Evolutionary conservation across 2,329 filamentous ascomycete genomes (phyloP).

Genomic region (Penicillium corylophilum): DNA sequence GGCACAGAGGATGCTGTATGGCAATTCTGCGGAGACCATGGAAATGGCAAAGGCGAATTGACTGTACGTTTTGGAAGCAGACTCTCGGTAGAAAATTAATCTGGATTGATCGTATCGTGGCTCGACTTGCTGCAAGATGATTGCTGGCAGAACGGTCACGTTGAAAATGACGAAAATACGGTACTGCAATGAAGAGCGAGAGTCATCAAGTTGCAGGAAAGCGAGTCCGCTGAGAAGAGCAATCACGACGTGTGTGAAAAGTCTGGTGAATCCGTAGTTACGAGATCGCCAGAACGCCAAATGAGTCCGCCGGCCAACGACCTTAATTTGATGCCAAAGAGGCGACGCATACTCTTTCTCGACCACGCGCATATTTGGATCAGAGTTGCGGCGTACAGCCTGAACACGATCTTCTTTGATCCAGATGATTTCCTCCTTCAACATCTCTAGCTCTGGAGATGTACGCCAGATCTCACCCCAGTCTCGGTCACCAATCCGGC

Average conservation of each 20-base stretch:
- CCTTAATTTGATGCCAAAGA: constrained; percentile 71
- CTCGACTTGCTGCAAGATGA: constrained; percentile 82
- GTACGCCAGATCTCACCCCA: constrained; percentile 79
- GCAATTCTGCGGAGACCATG: constrained; percentile 80
- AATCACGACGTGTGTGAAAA: constrained; percentile 81
- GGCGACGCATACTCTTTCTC: constrained; percentile 83
- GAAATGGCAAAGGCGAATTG: constrained; percentile 73
- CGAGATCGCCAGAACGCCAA: constrained; percentile 80
- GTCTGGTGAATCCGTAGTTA: constrained; percentile 83
- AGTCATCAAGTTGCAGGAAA: constrained; percentile 75
- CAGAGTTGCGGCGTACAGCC: constrained; percentile 40
- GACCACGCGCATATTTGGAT: constrained; percentile 46
- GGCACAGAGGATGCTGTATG: constrained; percentile 77
- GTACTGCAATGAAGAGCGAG: constrained; percentile 75
- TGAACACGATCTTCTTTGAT: constrained; percentile 63
- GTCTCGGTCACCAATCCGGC: constrained; percentile 71
- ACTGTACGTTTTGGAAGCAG: constrained; percentile 81
- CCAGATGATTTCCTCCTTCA: constrained; percentile 64
- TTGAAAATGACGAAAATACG: constrained; percentile 90
- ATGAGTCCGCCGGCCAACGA: constrained; percentile 71
- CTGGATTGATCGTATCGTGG: constrained; percentile 78
- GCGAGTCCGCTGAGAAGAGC: constrained; percentile 75
- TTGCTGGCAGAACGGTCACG: constrained; percentile 73
- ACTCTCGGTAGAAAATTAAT: constrained; percentile 81
- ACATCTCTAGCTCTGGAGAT: constrained; percentile 65